Evolutionary conservation across 345 rosid species (phyloP).

Genomic region (Balakata baccata): DNA sequence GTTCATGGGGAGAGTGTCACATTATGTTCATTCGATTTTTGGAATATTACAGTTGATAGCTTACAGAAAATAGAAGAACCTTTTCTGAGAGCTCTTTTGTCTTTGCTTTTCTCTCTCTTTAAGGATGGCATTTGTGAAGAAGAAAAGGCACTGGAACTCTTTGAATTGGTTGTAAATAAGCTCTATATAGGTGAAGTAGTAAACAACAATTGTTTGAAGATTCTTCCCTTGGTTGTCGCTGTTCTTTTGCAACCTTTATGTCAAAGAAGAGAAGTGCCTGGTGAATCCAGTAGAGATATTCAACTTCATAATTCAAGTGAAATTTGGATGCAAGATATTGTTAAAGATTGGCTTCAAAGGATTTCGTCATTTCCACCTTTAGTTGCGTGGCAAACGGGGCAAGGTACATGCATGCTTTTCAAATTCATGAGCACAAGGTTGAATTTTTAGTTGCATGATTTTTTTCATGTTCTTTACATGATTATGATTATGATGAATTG

Average conservation of each 20-base stretch:
- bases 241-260: slow-evolving; percentile 50
- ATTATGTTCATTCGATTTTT: slow-evolving; percentile 35
- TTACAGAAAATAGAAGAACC: slow-evolving; percentile 61
- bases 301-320: slow-evolving; percentile 28
- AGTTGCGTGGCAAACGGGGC: slow-evolving; percentile 49
- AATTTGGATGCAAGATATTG: slow-evolving; percentile 40
- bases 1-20: slow-evolving; percentile 47
- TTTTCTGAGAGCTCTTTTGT: slow-evolving; percentile 75
- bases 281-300: slow-evolving; percentile 26
- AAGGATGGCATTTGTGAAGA: slow-evolving; percentile 60
- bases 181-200: slow-evolving; percentile 71
- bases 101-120: slow-evolving; percentile 57
- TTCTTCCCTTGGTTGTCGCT: slow-evolving; percentile 58
- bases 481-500: not conserved
- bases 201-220: slow-evolving; percentile 61
- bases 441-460: not conserved
- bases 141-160: slow-evolving; percentile 59
- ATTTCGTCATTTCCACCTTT: slow-evolving; percentile 69
- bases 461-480: not conserved
- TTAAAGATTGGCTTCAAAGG: slow-evolving; percentile 70
- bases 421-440: not conserved
- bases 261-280: slow-evolving; percentile 29
- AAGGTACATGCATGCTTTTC: slow-evolving; percentile 43
- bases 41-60: slow-evolving; percentile 43
- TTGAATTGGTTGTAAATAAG: slow-evolving; percentile 56